Evolutionary conservation across 2,329 filamentous ascomycete species (phyloP).

Genomic region (Penicillium sp.): DNA sequence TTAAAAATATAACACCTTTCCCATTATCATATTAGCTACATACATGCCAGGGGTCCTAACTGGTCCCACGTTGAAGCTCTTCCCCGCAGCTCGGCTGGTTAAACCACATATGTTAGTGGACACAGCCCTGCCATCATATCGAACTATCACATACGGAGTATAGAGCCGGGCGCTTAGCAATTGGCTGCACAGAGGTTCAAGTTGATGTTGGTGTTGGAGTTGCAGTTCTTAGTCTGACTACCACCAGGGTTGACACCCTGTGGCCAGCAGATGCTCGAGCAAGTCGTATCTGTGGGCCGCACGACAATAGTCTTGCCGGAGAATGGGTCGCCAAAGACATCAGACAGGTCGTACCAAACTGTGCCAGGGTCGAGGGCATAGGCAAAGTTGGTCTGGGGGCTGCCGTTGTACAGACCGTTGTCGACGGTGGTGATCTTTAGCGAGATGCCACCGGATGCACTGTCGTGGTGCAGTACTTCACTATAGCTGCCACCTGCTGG

Average conservation of each 20-base stretch:
- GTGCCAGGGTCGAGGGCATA: conserved; percentile 40
- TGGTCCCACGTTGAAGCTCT: neutral
- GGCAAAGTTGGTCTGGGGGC: conserved; percentile 41
- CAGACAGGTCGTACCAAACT: conserved; percentile 45
- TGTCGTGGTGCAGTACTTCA: conserved; percentile 37
- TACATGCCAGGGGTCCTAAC: neutral
- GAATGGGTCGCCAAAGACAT: conserved; percentile 46
- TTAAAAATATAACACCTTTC: neutral
- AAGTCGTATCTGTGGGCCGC: conserved; percentile 23
- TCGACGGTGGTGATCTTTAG: conserved; percentile 42
- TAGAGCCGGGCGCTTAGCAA: conserved; percentile 17
- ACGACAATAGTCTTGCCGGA: conserved; percentile 27
- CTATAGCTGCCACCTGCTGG: conserved; percentile 33
- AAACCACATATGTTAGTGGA: conserved; percentile 1
- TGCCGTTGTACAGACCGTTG: conserved; percentile 38
- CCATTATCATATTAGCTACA: conserved; percentile 2
- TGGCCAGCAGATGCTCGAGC: conserved; percentile 33
- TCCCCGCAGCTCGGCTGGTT: neutral
- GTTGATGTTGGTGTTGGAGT: conserved; percentile 24
- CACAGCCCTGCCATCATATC: neutral
- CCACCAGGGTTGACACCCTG: conserved; percentile 30
- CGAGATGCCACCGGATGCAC: conserved; percentile 41
- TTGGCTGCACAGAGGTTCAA: conserved; percentile 31
- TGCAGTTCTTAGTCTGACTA: conserved; percentile 33
- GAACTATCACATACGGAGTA: neutral